These are phyloP conservation scores for Orbilia javanica DNA, from an alignment of 2,329 filamentous ascomycete species.

Conservation along the genomic window DNA sequence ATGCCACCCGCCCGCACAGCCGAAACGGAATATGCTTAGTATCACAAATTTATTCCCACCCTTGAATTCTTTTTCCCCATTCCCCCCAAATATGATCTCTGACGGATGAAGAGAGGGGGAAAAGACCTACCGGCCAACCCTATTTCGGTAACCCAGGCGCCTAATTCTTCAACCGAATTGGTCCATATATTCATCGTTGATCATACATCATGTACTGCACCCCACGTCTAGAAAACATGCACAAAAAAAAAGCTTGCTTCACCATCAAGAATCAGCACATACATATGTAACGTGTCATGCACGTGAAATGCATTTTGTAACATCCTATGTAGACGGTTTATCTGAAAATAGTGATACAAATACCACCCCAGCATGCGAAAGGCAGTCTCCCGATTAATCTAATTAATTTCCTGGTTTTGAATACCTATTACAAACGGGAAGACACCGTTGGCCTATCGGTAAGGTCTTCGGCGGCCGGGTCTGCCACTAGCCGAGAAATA, in stretches of 20 bases:
- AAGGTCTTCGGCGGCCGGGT: slow-evolving; percentile 7
- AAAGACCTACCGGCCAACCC: slow-evolving; percentile 8
- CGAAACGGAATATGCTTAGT: slow-evolving; percentile 37
- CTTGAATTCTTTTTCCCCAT: not conserved
- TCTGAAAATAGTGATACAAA: slow-evolving; percentile 12
- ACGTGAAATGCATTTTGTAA: slow-evolving; percentile 13
- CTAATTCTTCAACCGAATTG: slow-evolving; percentile 34
- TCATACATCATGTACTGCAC: not conserved
- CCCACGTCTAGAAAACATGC: not conserved
- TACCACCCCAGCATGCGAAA: slow-evolving; percentile 12
- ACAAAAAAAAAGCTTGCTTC: slow-evolving; percentile 12
- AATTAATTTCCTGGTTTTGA: slow-evolving; percentile 22
- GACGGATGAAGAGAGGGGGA: not conserved
- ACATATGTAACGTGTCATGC: not conserved
- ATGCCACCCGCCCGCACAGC: slow-evolving; percentile 23
- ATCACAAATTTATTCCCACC: slow-evolving; percentile 6
- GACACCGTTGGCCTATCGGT: slow-evolving; percentile 8
- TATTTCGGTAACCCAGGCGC: slow-evolving; percentile 36
- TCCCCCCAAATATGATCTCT: not conserved
- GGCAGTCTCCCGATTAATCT: slow-evolving; percentile 16
- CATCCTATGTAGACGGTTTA: slow-evolving; percentile 9
- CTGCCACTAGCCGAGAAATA: slow-evolving; percentile 14
- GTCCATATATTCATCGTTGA: slow-evolving; percentile 14
- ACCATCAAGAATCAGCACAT: not conserved
- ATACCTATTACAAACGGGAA: not conserved